phyloP scores from a whole-genome alignment of 441 rosid species.

The Pelargonium cotyledonis region DNA sequence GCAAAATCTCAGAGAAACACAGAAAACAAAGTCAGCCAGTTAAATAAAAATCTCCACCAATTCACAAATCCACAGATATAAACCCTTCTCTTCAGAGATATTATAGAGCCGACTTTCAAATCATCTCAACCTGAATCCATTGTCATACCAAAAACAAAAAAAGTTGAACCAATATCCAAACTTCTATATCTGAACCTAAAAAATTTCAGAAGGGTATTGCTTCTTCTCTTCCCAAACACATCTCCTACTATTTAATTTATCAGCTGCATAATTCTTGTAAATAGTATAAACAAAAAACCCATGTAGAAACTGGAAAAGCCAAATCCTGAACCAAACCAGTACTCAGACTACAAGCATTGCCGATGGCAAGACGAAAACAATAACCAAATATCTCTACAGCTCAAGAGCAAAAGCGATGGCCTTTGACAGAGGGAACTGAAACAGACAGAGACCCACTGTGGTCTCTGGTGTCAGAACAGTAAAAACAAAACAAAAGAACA shows the following conservation, averaged over 20 bases:
- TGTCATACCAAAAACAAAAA: background rate
- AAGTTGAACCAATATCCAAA: background rate
- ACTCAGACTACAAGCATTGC: background rate
- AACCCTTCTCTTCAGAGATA: background rate
- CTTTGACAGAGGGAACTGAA: no score
- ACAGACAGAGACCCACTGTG: no score
- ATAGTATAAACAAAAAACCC: background rate
- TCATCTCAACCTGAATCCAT: background rate
- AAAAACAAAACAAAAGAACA: no score
- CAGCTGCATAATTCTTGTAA: background rate
- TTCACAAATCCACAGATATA: background rate
- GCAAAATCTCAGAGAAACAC: no score
- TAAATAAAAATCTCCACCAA: constrained; percentile 13
- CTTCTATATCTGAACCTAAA: background rate
- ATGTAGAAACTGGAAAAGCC: background rate
- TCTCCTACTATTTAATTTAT: background rate
- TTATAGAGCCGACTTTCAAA: background rate
- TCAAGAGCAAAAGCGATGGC: constrained; percentile 13
- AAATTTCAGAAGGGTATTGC: background rate
- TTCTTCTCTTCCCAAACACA: background rate
- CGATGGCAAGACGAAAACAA: background rate
- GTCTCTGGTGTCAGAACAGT: no score
- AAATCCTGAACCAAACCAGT: background rate
- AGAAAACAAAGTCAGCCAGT: background rate
- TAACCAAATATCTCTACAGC: background rate